phyloP scores from a whole-genome alignment of 2,329 filamentous ascomycete genomes.

The Lachnellula subtilissima region DNA sequence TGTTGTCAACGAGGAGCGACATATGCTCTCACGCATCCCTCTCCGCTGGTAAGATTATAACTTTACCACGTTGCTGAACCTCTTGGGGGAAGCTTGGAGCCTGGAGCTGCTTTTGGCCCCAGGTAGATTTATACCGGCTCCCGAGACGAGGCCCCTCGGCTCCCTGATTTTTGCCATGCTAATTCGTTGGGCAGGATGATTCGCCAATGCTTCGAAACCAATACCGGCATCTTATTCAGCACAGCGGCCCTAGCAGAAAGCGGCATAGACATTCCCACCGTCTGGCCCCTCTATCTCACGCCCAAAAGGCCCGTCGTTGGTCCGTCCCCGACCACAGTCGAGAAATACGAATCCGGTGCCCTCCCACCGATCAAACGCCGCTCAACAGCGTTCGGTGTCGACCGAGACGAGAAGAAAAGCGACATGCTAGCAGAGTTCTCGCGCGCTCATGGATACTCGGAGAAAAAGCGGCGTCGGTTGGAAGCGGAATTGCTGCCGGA shows the following conservation, averaged over 20 bases:
- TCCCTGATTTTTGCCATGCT: too few relatives aligned
- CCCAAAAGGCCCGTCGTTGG: conserved; percentile 30
- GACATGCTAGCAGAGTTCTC: conserved; percentile 9
- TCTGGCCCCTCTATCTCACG: conserved; percentile 37
- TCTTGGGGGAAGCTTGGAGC: too few relatives aligned
- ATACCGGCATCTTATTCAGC: conserved; percentile 41
- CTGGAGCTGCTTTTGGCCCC: too few relatives aligned
- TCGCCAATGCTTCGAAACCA: conserved; percentile 42
- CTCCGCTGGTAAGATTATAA: conserved; percentile 32
- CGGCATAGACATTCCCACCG: conserved; percentile 38
- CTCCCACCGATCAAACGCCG: conserved; percentile 33
- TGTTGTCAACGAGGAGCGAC: conserved; percentile 36
- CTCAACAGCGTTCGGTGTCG: conserved; percentile 27
- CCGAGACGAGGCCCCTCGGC: too few relatives aligned
- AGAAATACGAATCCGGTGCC: conserved; percentile 32
- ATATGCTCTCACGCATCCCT: conserved; percentile 41
- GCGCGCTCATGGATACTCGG: background rate
- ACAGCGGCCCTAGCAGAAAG: conserved; percentile 36
- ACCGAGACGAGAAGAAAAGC: conserved; percentile 20
- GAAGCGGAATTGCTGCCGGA: conserved; percentile 33
- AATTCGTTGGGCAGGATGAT: conserved; percentile 34
- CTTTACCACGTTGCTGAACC: too few relatives aligned
- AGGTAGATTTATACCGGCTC: too few relatives aligned
- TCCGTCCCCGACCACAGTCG: conserved; percentile 34
- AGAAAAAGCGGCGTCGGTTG: conserved; percentile 6